These are phyloP conservation scores for Perilla frutescens DNA, from an alignment of 257 asterid species.

Conservation along the genomic window DNA sequence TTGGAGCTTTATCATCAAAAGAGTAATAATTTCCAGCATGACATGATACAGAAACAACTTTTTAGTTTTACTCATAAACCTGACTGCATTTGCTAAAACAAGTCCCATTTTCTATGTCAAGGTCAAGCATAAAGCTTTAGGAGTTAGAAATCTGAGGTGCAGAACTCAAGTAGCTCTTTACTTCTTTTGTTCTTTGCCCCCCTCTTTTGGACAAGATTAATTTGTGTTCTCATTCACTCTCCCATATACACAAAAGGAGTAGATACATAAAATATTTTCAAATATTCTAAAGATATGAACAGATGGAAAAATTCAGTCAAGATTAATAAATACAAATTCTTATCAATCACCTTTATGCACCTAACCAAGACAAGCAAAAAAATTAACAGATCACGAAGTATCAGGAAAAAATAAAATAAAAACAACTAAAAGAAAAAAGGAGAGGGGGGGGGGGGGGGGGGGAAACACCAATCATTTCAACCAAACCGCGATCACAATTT, in stretches of 20 bases:
- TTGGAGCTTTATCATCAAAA: conserved; percentile 12
- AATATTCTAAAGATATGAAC: neutral
- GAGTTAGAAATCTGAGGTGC: neutral
- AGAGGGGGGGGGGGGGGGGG: no score
- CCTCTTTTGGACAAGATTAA: neutral
- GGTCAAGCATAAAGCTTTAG: neutral
- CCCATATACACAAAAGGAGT: conserved; percentile 7
- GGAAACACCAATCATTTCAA: conserved; percentile 3
- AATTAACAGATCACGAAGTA: neutral
- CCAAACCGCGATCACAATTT: neutral
- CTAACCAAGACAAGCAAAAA: conserved; percentile 7
- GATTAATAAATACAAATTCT: neutral
- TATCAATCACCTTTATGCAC: neutral
- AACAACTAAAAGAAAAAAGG: neutral
- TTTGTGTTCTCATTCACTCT: neutral
- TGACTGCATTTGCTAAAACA: neutral
- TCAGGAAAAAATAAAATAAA: neutral
- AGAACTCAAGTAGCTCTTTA: neutral
- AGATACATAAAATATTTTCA: neutral
- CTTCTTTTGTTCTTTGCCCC: neutral
- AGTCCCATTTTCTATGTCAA: neutral
- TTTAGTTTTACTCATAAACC: neutral
- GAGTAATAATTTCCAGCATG: conserved; percentile 14
- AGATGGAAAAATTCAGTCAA: neutral
- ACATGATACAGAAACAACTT: conserved; percentile 15